These are phyloP conservation scores for Hypoxylon sp. DNA, from an alignment of 2,329 filamentous ascomycete genomes.

Conservation along the genomic window DNA sequence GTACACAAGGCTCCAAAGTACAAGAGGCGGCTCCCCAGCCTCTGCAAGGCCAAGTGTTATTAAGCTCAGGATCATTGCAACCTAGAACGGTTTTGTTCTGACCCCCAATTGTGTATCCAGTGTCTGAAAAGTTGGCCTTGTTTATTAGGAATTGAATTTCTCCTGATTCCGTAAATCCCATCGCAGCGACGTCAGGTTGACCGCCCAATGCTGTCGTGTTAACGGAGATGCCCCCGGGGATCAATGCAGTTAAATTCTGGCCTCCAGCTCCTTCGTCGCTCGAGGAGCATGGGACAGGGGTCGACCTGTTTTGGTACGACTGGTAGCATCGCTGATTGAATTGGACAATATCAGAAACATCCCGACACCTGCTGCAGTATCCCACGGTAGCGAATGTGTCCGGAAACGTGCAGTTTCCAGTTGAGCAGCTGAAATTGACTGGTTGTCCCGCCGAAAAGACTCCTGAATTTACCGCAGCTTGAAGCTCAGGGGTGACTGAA, in stretches of 20 bases:
- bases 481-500: background rate
- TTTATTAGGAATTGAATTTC: background rate
- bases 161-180: background rate
- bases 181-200: background rate
- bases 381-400: conserved; percentile 8
- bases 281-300: background rate
- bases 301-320: background rate
- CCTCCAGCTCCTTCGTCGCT: background rate
- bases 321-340: background rate
- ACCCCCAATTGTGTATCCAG: background rate
- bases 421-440: conserved; percentile 8
- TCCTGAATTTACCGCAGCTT: background rate
- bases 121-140: background rate
- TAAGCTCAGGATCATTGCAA: background rate
- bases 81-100: background rate
- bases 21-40: conserved; percentile 13
- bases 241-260: background rate
- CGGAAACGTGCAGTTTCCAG: conserved; percentile 14
- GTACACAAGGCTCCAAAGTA: conserved; percentile 13
- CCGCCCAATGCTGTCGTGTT: background rate
- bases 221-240: background rate
- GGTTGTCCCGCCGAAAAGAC: background rate
- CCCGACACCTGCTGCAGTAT: conserved; percentile 15
- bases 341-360: conserved; percentile 7
- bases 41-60: conserved; percentile 10